phyloP scores from a whole-genome alignment of 805 yeast genomes.

The Blastobotrys parvus region DNA sequence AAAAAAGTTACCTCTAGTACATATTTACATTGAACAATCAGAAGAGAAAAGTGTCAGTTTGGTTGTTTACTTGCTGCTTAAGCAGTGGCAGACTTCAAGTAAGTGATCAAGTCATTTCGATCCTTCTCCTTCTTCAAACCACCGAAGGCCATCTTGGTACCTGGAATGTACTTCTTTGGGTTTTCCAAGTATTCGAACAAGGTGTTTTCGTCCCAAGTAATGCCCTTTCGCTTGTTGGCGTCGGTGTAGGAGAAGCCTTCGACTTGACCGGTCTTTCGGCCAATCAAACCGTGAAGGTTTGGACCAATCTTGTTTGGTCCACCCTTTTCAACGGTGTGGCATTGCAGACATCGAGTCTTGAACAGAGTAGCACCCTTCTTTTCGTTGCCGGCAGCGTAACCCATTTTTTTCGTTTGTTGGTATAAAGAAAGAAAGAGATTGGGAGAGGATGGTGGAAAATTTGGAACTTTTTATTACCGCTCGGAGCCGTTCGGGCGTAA shows the following conservation, averaged over 20 bases:
- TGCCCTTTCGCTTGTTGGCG: constrained; percentile 96
- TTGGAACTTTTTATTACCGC: background rate
- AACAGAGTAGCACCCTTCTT: constrained; percentile 97
- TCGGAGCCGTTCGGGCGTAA: too few relatives aligned
- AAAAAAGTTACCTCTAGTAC: too few relatives aligned
- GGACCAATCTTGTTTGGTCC: constrained; percentile 99
- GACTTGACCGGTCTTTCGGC: constrained; percentile 88
- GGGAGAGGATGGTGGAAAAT: constrained; percentile 2
- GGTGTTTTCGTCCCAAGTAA: constrained; percentile 77
- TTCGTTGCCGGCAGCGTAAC: constrained; percentile 45
- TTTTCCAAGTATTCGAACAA: constrained; percentile 94
- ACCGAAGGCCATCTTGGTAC: constrained; percentile 99
- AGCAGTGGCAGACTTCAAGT: constrained; percentile 45
- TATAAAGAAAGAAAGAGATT: background rate
- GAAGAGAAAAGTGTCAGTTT: too few relatives aligned
- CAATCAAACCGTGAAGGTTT: constrained; percentile 89
- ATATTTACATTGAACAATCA: too few relatives aligned
- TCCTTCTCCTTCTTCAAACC: constrained; percentile 99
- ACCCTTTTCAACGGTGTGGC: constrained; percentile 94
- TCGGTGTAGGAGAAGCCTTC: constrained; percentile 94
- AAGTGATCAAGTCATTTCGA: constrained; percentile 92
- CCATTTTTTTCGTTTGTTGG: constrained; percentile 9
- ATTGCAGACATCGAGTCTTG: constrained; percentile 98
- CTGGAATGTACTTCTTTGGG: constrained; percentile 99
- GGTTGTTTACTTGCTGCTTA: too few relatives aligned